Base-by-base conservation (phyloP, 176 grass and related monocot genomes). In the Panicum miliaceum region DNA sequence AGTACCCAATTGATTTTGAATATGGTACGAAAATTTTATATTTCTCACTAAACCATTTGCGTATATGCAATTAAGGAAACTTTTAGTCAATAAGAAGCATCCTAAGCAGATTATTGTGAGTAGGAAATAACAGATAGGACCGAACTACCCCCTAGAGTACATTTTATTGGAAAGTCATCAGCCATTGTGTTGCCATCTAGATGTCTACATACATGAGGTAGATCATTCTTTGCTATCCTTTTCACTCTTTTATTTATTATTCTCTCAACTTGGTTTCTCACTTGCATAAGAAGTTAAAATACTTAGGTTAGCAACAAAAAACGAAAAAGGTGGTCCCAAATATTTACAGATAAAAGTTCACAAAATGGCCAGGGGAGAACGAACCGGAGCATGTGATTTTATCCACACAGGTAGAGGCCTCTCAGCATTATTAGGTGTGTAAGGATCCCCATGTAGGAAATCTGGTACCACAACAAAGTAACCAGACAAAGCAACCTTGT, bases 401-500 rank as follows among this genome's bases (percentile, higher is more conserved):
- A 5, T 25, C 68, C 68, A 71, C 22, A 45, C 22, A 14, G 68
- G 68, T 26, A 43, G 22, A 45, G 66, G 66, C 38, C 6, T 71
- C 38, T 71, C n/a, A 16, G 23, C 6, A 47, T 63, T 63, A 3
- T 47, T 3, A 1, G 38, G 56, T 23, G 16, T 26, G 22, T 27
- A 60, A 42, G 86, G 86, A 63, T 91, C 92, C 3, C 86, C 89
- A 64, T 90, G 77, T 26, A 87, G 70, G 66, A 91, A 84, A 91
- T 94, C 89, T 58, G 87, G 89, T 61, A 91, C 92, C 12, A 87
- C 86, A 2, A 85, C 92, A 25, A 87, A 89, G 83, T 88, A 94
- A 22, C 86, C 86, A 3, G 47, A 81, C 40, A 64, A 82, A 56
- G 89, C 75, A 84, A 89, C 35, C 50, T 85, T 87, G 38, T 94